These are phyloP conservation scores for Chlamydomonas sp. DNA, from an alignment of 139 green algal genomes.

Conservation along the genomic window DNA sequence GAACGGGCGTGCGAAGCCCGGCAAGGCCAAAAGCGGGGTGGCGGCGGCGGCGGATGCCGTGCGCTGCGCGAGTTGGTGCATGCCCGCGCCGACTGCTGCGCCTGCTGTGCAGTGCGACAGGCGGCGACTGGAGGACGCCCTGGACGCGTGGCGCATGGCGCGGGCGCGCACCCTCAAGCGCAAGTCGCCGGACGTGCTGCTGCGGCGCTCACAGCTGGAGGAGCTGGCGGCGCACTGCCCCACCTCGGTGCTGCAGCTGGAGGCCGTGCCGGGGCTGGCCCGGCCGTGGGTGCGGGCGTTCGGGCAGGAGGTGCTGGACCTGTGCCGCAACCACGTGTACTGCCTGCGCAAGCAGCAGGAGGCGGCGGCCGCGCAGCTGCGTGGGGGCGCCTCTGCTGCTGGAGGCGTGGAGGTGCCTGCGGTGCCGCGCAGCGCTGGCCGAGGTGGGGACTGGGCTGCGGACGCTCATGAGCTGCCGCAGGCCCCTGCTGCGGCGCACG, in stretches of 20 bases:
- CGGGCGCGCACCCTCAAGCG: background rate
- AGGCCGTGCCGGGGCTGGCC: background rate
- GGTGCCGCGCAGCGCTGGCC: background rate
- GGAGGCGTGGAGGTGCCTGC: background rate
- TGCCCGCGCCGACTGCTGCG: too few relatives aligned
- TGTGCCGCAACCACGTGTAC: constrained; percentile 12
- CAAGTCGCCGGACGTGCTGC: constrained; percentile 6
- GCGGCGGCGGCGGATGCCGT: too few relatives aligned
- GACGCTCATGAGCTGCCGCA: too few relatives aligned
- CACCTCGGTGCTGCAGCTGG: constrained; percentile 2
- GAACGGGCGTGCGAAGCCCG: too few relatives aligned
- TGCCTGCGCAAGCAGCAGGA: background rate
- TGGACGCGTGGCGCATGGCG: background rate
- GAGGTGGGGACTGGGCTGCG: too few relatives aligned
- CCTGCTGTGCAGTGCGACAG: too few relatives aligned
- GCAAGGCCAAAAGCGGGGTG: too few relatives aligned
- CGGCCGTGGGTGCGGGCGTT: background rate
- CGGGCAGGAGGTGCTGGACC: constrained; percentile 22
- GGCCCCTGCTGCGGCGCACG: too few relatives aligned
- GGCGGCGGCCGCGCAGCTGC: background rate
- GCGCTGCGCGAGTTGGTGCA: too few relatives aligned
- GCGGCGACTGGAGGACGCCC: background rate
- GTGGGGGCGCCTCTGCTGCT: background rate
- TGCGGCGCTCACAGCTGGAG: background rate
- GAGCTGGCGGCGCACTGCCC: constrained; percentile 10